Conservation (phyloP, 176 grass and related monocot species). For the Juncus effusus region DNA sequence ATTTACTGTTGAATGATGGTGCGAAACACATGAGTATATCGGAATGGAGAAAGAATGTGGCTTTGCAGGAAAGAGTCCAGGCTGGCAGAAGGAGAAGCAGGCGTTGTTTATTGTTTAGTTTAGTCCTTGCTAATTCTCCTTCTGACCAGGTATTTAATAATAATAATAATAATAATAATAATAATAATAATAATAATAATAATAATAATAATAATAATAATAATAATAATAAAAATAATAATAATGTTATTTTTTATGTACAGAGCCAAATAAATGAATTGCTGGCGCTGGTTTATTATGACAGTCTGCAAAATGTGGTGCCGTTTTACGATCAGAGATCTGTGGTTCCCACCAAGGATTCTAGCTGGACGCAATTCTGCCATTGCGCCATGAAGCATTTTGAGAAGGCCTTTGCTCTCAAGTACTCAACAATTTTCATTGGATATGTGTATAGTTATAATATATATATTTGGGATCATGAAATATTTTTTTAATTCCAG, state of each 20-base stretch:
- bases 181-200: no score
- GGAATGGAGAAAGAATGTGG: constrained; percentile 80
- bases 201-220: no score
- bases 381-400: constrained; percentile 87
- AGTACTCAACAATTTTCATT: constrained; percentile 46
- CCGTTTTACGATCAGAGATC: constrained; percentile 96
- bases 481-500: constrained; percentile 52
- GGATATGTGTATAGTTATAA: background rate
- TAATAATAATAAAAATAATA: background rate
- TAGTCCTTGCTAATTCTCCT: constrained; percentile 53
- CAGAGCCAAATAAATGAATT: constrained; percentile 91
- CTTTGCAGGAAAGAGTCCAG: constrained; percentile 80
- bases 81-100: constrained; percentile 77
- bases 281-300: constrained; percentile 92
- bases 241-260: constrained; percentile 16
- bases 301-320: constrained; percentile 89
- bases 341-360: constrained; percentile 79
- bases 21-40: constrained; percentile 94
- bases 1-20: constrained; percentile 93
- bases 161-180: no score
- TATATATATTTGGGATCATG: constrained; percentile 12
- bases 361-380: constrained; percentile 72
- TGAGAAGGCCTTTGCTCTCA: constrained; percentile 80
- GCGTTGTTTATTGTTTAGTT: constrained; percentile 76
- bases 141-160: constrained; percentile 42